Conservation (phyloP, 1,284 basidiomycete species). For the Ceratobasidium sp. region DNA sequence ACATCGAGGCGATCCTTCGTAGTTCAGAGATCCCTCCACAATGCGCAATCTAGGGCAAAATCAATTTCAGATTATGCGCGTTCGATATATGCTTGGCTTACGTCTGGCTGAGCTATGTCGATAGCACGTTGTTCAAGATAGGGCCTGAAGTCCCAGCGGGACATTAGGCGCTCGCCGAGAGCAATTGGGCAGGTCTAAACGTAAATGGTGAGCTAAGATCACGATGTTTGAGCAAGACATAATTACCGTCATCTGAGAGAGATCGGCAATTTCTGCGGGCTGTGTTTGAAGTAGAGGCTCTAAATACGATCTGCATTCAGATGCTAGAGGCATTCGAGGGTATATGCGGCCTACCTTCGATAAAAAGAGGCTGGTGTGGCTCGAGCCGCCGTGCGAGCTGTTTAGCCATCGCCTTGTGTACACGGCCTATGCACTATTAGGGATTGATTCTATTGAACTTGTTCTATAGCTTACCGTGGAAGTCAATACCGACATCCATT, state of each 20-base stretch:
- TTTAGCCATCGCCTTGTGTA: constrained; percentile 82
- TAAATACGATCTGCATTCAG: constrained; percentile 47
- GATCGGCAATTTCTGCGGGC: constrained; percentile 72
- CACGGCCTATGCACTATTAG: constrained; percentile 65
- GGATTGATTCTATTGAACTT: neutral
- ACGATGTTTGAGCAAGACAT: constrained; percentile 55
- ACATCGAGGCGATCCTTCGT: constrained; percentile 72
- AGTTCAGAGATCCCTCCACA: constrained; percentile 81
- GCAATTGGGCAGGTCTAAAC: constrained; percentile 69
- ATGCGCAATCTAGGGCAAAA: constrained; percentile 62
- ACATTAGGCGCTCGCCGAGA: constrained; percentile 76
- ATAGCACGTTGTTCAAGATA: constrained; percentile 75
- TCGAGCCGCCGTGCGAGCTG: constrained; percentile 76
- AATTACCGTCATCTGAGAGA: constrained; percentile 57
- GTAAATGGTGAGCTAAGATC: neutral
- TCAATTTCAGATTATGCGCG: too few relatives aligned
- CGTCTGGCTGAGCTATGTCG: constrained; percentile 81
- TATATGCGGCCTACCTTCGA: constrained; percentile 61
- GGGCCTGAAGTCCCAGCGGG: constrained; percentile 74
- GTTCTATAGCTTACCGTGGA: constrained; percentile 55
- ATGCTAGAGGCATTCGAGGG: constrained; percentile 53
- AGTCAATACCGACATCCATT: constrained; percentile 68
- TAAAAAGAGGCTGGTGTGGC: constrained; percentile 73
- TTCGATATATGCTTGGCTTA: constrained; percentile 49
- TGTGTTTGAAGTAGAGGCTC: constrained; percentile 65